Evolutionary conservation across 2,329 filamentous ascomycete genomes (phyloP), one percentile per base, ranked within the genome.

Genomic region (Diaporthe batatas): DNA sequence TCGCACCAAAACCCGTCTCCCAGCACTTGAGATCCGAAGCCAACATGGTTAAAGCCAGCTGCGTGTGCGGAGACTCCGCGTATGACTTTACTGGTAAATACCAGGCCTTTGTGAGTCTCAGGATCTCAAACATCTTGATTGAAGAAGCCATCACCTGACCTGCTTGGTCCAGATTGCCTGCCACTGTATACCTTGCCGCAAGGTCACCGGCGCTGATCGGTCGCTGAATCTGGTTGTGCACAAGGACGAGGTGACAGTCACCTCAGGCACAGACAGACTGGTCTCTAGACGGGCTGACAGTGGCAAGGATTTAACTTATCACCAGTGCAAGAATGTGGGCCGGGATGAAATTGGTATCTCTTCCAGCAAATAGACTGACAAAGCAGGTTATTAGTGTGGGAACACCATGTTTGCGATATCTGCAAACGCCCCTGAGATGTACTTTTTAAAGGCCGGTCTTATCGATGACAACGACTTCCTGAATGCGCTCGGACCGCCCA

Each of bases 11-110:
- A 32, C 1, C 18, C 23, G 18, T 16, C 21, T 32, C n/a, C 29
- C 44, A 53, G n/a, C n/a, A n/a, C n/a, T n/a, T n/a, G n/a, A n/a
- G 29, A 18, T 11, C 12, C 59, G 7, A 67, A 51, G 32, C 32
- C 62, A 34, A 69, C 34, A 69, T 72, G 21, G 71, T 72, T 49
- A 72, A 65, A 49, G 71, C 65, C 25, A 72, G 71, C 34, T 72
- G 71, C 23, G 57, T 72, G 23, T 72, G 71, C 32, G 71, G 71
- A 2, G 25, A 49, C 47, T 55, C 65, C 32, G 68, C 32, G 21
- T 72, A 72, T 16, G 71, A 72, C 7, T 72, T 70, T 29, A 72
- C 67, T 2, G 71, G 71, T 12, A 51, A 70, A 8, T 72, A 70
- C 14, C 53, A 51, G 16, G 44, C 58, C 14, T 70, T 53, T n/a